Conservation (phyloP, 257 asterid species). For the Scutellaria baicalensis region DNA sequence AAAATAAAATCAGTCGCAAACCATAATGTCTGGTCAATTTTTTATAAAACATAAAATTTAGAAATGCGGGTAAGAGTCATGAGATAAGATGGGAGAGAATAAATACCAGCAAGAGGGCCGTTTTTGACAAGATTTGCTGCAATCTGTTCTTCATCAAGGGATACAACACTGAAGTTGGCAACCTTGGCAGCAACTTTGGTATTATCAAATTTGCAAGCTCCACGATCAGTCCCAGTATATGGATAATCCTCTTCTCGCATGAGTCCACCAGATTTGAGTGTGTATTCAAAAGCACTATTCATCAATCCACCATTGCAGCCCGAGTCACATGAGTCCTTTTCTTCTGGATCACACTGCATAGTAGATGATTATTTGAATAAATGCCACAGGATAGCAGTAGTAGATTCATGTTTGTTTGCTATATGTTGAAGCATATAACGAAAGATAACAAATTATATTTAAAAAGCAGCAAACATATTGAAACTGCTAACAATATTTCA, state of each 20-base stretch:
- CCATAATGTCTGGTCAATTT: background rate
- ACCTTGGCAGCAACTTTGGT: conserved; percentile 74
- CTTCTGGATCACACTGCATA: conserved; percentile 80
- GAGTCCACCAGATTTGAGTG: conserved; percentile 81
- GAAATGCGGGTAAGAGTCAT: background rate
- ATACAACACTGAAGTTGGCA: conserved; percentile 75
- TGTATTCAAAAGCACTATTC: conserved; percentile 82
- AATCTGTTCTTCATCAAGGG: conserved; percentile 78
- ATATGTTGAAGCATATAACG: background rate
- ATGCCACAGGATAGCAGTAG: background rate
- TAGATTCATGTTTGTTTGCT: background rate
- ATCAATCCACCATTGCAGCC: conserved; percentile 88
- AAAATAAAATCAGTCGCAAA: background rate
- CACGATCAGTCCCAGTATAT: conserved; percentile 66
- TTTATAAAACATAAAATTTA: background rate
- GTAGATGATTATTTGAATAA: background rate
- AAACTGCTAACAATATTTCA: background rate
- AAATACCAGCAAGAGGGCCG: conserved; percentile 86
- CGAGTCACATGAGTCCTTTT: conserved; percentile 60
- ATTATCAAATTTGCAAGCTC: conserved; percentile 69
- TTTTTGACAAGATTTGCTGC: conserved; percentile 86
- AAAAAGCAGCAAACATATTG: background rate
- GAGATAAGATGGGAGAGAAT: conserved; percentile 4
- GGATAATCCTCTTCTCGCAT: conserved; percentile 85
- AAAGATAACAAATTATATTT: background rate